phyloP scores from a whole-genome alignment of 192 early-diverging fungal species.

The Entomortierella parvispora region DNA sequence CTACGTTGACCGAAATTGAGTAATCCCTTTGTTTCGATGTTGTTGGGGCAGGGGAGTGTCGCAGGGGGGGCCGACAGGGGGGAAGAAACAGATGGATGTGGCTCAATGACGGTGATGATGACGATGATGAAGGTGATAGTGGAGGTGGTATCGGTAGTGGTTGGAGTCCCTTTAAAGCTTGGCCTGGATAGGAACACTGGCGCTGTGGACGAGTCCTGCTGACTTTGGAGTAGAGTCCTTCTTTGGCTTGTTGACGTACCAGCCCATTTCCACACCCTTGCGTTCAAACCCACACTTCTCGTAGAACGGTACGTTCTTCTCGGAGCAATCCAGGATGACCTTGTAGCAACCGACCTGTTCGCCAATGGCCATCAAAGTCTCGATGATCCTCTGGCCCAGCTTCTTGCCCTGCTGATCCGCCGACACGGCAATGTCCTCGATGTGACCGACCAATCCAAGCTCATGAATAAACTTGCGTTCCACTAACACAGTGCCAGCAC shows the following conservation, averaged over 20 bases:
- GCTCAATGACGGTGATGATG: neutral
- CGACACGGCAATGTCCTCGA: slow-evolving; percentile 79
- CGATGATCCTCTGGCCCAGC: slow-evolving; percentile 74
- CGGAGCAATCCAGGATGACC: slow-evolving; percentile 69
- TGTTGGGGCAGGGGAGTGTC: too few species aligned
- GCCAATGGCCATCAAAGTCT: slow-evolving; percentile 88
- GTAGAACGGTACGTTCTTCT: slow-evolving; percentile 89
- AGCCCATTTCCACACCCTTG: slow-evolving; percentile 77
- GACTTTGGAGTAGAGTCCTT: neutral
- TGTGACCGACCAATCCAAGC: slow-evolving; percentile 83
- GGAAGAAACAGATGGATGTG: too few species aligned
- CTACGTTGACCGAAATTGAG: too few species aligned
- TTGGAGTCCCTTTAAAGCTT: slow-evolving; percentile 18
- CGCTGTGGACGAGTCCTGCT: neutral
- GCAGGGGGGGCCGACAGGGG: too few species aligned
- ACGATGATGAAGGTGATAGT: too few species aligned
- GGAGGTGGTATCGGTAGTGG: neutral
- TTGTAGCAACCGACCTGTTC: slow-evolving; percentile 85
- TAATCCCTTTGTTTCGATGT: too few species aligned
- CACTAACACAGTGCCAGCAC: slow-evolving; percentile 82
- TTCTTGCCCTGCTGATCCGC: slow-evolving; percentile 69
- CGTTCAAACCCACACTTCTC: slow-evolving; percentile 86
- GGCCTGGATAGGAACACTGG: slow-evolving; percentile 7
- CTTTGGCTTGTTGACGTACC: slow-evolving; percentile 61
- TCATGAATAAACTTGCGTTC: slow-evolving; percentile 89